These are phyloP conservation scores for Dendrobium catenatum DNA, from an alignment of 106 monocot species.

Conservation along the genomic window DNA sequence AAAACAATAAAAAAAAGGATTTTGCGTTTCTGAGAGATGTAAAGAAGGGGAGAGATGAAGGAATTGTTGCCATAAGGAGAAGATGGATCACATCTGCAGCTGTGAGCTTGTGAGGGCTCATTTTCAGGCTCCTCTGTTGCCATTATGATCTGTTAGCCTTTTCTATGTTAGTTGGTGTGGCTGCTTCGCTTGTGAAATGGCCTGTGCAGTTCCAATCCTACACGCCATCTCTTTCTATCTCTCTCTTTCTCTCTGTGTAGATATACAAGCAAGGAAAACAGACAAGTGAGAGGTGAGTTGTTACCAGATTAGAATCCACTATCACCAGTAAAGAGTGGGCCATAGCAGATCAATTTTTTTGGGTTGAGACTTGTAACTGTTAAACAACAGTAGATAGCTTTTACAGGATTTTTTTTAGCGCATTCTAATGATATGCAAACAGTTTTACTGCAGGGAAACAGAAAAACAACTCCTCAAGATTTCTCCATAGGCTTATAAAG, in stretches of 20 bases:
- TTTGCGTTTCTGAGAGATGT: neutral
- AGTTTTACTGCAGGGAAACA: too few relatives aligned
- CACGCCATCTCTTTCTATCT: conserved; percentile 4
- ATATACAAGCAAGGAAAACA: too few relatives aligned
- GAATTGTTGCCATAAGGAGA: neutral
- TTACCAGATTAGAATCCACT: neutral
- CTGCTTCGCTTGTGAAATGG: neutral
- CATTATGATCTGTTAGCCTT: conserved; percentile 2
- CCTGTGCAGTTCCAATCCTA: conserved; percentile 1
- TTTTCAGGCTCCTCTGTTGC: neutral
- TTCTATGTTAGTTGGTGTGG: neutral
- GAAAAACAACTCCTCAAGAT: too few relatives aligned
- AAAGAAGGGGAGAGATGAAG: neutral
- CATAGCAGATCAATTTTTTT: neutral
- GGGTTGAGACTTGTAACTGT: neutral
- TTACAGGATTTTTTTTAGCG: too few relatives aligned
- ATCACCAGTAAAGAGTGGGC: neutral
- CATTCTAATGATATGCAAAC: too few relatives aligned
- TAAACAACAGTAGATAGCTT: neutral
- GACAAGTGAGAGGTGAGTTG: neutral
- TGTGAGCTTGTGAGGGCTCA: neutral
- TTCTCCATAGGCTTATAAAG: too few relatives aligned
- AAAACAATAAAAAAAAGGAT: neutral
- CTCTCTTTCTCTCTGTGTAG: neutral
- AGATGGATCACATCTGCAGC: neutral